Conservation (phyloP, 306 rosid genomes). For the Castanopsis chinensis region DNA sequence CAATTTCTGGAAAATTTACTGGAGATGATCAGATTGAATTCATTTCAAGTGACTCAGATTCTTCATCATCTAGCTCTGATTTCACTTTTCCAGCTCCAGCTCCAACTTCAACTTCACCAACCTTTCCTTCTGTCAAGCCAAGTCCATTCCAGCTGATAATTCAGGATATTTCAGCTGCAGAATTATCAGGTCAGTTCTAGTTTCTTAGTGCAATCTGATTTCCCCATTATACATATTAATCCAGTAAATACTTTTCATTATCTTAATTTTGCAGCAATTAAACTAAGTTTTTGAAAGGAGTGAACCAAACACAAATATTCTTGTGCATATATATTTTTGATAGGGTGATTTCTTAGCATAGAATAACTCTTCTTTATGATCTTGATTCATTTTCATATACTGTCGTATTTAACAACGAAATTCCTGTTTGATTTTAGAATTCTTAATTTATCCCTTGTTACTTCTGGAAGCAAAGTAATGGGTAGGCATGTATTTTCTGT, state of each 20-base stretch:
- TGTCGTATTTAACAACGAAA: neutral
- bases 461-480: neutral
- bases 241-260: neutral
- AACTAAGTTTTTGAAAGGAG: neutral
- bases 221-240: neutral
- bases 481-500: neutral
- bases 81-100: constrained; percentile 63
- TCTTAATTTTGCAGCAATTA: constrained; percentile 12
- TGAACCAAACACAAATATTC: neutral
- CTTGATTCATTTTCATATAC: neutral
- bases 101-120: constrained; percentile 39
- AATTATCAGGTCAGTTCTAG: constrained; percentile 63
- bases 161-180: constrained; percentile 73
- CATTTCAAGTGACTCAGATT: constrained; percentile 78
- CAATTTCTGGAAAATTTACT: constrained; percentile 55
- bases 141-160: constrained; percentile 47
- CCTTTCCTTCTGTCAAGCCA: constrained; percentile 33
- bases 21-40: constrained; percentile 43
- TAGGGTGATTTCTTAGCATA: neutral
- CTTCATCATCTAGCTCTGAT: constrained; percentile 75
- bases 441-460: neutral
- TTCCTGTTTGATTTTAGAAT: neutral
- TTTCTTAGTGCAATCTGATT: constrained; percentile 15
- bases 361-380: neutral
- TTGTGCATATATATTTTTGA: constrained; percentile 4